Base-by-base conservation (phyloP, 805 yeast species). In the Ogataea kodamae region DNA sequence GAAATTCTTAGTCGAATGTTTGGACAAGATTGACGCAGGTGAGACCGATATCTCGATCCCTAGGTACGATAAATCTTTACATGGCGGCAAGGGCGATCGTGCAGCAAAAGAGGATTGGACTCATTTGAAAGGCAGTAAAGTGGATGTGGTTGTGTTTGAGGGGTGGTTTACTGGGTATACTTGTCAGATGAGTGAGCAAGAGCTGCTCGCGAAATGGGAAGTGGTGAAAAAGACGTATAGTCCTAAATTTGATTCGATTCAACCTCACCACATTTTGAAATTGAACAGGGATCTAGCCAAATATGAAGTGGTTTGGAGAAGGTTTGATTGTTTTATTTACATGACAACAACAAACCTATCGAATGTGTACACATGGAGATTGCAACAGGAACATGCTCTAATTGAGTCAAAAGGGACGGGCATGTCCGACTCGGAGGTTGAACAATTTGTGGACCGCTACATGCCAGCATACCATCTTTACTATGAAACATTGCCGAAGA, bases 101-200 rank as follows among this genome's bases (percentile, higher is more conserved):
- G 46, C 56, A 5, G 63, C 64, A 0, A 47, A 35, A 6, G 41
- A 46, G 0, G 42, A 62, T 9, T 76, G 80, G 80, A 45, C 51
- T 2, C 43, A 43, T 18, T 15, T 48, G 10, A 23, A 30, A 3
- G 35, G 28, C 11, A 37, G 40, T 2, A 70, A 72, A 2, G 65
- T 76, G 3, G 86, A 83, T 48, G 70, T 88, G 3, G 69, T 90
- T 3, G 57, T 90, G 2, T 67, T 92, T 24, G 98, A 90, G 60
- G 98, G 97, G 4, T 90, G 98, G 98, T 87, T 89, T 62, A 70
- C 77, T 15, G 97, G 97, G 1, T 90, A 77, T 53, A 42, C 53
- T 4, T 67, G 81, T 1, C 45, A 72, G 12, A 44, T 57, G 1
- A 46, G 56, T 17, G 54, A 54, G 4, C 43, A 42, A 1, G 56